phyloP scores from a whole-genome alignment of 441 rosid genomes.

The Populus hybrid region DNA sequence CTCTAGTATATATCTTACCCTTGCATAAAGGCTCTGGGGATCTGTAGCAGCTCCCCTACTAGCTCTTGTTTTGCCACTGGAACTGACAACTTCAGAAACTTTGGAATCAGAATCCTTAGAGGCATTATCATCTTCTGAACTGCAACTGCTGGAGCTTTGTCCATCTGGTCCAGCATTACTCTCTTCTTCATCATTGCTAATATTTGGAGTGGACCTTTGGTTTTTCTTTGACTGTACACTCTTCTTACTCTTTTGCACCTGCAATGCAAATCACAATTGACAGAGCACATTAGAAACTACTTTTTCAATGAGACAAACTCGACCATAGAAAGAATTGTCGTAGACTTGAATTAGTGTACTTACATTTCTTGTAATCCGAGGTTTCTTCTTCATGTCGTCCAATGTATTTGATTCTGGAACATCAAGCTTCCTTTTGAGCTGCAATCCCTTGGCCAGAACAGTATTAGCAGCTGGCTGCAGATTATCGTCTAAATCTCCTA shows the following conservation, averaged over 20 bases:
- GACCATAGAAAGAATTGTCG: not conserved
- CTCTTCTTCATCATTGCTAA: constrained; percentile 31
- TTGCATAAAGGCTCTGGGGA: constrained; percentile 88
- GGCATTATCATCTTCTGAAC: constrained; percentile 55
- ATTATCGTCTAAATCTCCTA: not conserved
- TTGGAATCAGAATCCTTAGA: constrained; percentile 39
- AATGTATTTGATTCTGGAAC: constrained; percentile 24
- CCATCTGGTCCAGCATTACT: constrained; percentile 42
- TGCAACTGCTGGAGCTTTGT: constrained; percentile 41
- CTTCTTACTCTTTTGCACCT: constrained; percentile 34
- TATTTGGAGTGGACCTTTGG: constrained; percentile 20
- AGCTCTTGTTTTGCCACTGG: constrained; percentile 58
- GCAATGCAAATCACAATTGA: constrained; percentile 4
- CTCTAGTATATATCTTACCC: constrained; percentile 40
- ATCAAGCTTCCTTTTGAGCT: constrained; percentile 37
- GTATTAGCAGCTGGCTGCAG: constrained; percentile 10
- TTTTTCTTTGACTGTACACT: constrained; percentile 31
- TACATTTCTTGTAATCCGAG: constrained; percentile 39
- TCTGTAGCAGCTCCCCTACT: constrained; percentile 77
- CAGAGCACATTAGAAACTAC: not conserved
- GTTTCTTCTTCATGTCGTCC: constrained; percentile 30
- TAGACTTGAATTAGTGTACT: constrained; percentile 13
- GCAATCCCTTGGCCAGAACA: constrained; percentile 24
- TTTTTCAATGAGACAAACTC: not conserved
- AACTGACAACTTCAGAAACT: constrained; percentile 37